Conservation (phyloP, 805 yeast species). For the Cyberlindnera japonica region DNA sequence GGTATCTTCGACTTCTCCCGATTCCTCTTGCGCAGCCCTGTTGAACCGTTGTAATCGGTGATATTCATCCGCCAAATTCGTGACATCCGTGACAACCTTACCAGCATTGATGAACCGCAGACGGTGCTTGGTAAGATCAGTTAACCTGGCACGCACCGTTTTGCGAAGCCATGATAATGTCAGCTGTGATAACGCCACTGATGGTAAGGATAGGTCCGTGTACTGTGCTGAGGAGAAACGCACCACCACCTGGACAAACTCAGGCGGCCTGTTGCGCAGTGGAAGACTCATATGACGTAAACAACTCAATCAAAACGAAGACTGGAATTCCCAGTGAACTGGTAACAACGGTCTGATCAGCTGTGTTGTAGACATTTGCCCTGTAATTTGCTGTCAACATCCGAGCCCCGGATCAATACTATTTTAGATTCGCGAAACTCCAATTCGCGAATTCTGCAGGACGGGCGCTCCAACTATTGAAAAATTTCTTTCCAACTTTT, state of each 20-base stretch:
- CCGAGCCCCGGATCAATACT: too few relatives aligned
- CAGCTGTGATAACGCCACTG: slow-evolving; percentile 30
- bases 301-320: background rate
- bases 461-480: background rate
- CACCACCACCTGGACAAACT: slow-evolving; percentile 27
- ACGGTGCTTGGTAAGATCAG: slow-evolving; percentile 37
- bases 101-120: slow-evolving; percentile 70
- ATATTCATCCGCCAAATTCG: slow-evolving; percentile 52
- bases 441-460: background rate
- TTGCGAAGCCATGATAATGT: slow-evolving; percentile 39
- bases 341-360: too few relatives aligned
- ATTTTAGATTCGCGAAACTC: background rate
- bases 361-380: too few relatives aligned
- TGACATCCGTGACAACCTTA: slow-evolving; percentile 52
- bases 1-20: slow-evolving; percentile 15
- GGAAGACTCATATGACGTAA: background rate
- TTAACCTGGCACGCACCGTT: slow-evolving; percentile 35
- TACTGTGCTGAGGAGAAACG: slow-evolving; percentile 44
- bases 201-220: slow-evolving; percentile 39
- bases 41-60: slow-evolving; percentile 28
- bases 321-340: too few relatives aligned
- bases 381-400: too few relatives aligned
- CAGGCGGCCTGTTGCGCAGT: background rate
- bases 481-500: slow-evolving; percentile 1
- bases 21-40: slow-evolving; percentile 4